A percentile compares a stretch with the other conserved stretches of the same genome.
These are phyloP conservation scores for Penicillium sclerotigenum DNA, from an alignment of 2,329 filamentous ascomycete genomes.

Conservation along the genomic window DNA sequence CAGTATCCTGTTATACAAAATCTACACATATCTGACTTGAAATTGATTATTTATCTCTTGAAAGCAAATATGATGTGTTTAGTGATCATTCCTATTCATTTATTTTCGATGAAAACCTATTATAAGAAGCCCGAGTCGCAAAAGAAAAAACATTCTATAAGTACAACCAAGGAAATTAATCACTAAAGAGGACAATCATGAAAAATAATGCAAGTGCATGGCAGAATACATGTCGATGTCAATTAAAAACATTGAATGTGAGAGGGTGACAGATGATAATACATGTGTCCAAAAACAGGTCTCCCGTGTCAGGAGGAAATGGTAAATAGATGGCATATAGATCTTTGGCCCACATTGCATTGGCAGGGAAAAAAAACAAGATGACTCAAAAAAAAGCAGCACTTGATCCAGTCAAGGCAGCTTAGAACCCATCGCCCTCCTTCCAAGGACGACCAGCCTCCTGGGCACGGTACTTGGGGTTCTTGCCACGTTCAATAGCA, in stretches of 20 bases:
- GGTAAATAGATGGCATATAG: slow-evolving; percentile 2
- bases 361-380: neutral
- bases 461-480: slow-evolving; percentile 51
- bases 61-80: neutral
- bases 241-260: neutral
- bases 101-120: neutral
- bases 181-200: neutral
- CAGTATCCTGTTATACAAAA: neutral
- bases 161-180: neutral
- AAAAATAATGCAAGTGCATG: neutral
- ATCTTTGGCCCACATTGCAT: neutral
- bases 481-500: slow-evolving; percentile 51
- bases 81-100: neutral
- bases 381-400: neutral
- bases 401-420: slow-evolving; percentile 1
- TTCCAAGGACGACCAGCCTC: slow-evolving; percentile 55
- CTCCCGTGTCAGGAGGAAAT: neutral
- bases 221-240: neutral
- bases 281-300: neutral
- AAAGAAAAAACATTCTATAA: neutral
- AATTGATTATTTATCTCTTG: no score
- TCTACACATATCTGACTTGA: neutral
- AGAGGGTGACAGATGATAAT: neutral
- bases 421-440: slow-evolving; percentile 55
- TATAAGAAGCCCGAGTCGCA: neutral